Evolutionary conservation across 208 protist species (phyloP).

Genomic region (Acanthamoeba castellanii): DNA sequence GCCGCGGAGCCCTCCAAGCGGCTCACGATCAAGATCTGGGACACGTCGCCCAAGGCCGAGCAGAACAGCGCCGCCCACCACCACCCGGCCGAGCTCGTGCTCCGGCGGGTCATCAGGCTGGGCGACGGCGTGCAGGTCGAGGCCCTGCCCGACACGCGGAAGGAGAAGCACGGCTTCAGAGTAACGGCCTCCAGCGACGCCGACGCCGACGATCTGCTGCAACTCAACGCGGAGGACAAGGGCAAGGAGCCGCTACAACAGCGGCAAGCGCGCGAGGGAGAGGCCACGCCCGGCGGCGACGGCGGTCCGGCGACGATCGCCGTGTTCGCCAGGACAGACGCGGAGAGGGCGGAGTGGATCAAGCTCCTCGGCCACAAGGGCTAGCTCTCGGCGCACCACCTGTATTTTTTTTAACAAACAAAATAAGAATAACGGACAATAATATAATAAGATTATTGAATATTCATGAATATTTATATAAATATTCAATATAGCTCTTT

Average conservation of each 20-base stretch:
- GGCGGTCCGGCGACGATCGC: background rate
- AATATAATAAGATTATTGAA: too few relatives aligned
- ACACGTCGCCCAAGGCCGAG: background rate
- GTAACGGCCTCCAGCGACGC: background rate
- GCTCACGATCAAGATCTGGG: constrained; percentile 49
- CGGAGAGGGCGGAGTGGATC: constrained; percentile 27
- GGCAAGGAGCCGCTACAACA: background rate
- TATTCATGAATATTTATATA: too few relatives aligned
- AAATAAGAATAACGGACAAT: too few relatives aligned
- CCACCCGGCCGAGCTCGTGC: background rate
- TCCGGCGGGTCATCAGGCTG: background rate
- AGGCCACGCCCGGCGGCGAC: background rate
- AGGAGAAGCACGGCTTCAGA: constrained; percentile 16
- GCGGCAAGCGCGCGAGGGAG: background rate
- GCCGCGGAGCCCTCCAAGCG: background rate
- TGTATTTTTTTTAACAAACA: too few relatives aligned
- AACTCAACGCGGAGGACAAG: background rate
- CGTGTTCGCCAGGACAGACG: background rate
- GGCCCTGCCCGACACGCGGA: background rate
- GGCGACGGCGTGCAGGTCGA: background rate
- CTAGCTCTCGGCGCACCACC: background rate
- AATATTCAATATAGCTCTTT: too few relatives aligned
- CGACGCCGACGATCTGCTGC: background rate
- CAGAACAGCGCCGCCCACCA: background rate
- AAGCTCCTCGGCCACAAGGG: background rate